Evolutionary conservation across 2,329 filamentous ascomycete genomes (phyloP).

Genomic region (Pseudogymnoascus sp.): DNA sequence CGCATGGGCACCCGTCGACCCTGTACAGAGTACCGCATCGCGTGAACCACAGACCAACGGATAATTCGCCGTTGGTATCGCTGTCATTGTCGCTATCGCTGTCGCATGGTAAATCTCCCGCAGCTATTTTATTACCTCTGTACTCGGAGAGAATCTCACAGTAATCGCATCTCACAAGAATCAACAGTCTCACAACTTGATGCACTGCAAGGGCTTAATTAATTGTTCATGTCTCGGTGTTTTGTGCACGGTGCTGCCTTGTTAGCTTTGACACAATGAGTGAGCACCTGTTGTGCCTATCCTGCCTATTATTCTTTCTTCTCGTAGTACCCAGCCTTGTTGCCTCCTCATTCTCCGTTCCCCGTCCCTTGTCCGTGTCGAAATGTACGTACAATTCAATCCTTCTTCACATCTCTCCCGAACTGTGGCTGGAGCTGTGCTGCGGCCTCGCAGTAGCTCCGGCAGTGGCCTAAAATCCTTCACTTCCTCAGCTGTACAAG

Average conservation of each 20-base stretch:
- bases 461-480: conserved; percentile 3
- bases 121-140: background rate
- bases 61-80: background rate
- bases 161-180: too few relatives aligned
- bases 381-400: background rate
- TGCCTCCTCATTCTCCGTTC: background rate
- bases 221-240: background rate
- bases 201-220: background rate
- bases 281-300: background rate
- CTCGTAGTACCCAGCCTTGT: background rate
- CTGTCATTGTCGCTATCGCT: background rate
- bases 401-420: background rate
- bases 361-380: background rate
- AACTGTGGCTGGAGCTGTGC: background rate
- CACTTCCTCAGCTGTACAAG: background rate
- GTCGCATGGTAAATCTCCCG: background rate
- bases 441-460: background rate
- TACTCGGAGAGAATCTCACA: background rate
- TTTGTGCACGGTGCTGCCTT: background rate
- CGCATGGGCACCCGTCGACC: background rate
- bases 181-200: too few relatives aligned
- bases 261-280: background rate
- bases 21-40: conserved; percentile 7
- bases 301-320: background rate
- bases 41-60: background rate